Evolutionary conservation across 2,329 filamentous ascomycete species (phyloP).

Genomic region (Ilyonectria destructans): DNA sequence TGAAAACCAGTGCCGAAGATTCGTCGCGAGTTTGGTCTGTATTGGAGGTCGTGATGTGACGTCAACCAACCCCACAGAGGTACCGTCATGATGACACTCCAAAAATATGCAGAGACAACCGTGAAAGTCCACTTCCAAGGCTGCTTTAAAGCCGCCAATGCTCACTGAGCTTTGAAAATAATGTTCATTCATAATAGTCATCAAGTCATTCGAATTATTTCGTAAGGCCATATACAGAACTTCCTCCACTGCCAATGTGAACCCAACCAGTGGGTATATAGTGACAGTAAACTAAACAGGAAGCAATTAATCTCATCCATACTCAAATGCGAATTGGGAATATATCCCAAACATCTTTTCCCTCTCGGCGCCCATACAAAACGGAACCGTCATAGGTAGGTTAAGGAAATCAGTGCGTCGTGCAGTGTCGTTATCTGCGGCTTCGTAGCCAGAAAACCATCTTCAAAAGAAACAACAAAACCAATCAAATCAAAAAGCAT

Average conservation of each 20-base stretch:
- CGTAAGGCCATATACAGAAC: constrained; percentile 42
- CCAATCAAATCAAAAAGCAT: background rate
- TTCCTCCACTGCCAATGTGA: constrained; percentile 17
- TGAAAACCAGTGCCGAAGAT: background rate
- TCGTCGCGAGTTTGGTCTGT: background rate
- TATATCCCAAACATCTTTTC: constrained; percentile 26
- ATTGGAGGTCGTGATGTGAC: constrained; percentile 35
- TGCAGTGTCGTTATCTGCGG: constrained; percentile 34
- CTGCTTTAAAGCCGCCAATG: background rate
- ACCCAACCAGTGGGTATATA: constrained; percentile 31
- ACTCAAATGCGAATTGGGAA: constrained; percentile 12
- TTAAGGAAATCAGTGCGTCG: constrained; percentile 35
- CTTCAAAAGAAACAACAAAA: constrained; percentile 12
- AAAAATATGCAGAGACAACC: constrained; percentile 10
- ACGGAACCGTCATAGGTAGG: constrained; percentile 2
- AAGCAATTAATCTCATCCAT: constrained; percentile 21
- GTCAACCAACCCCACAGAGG: constrained; percentile 39
- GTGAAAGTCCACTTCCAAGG: background rate
- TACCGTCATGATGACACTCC: constrained; percentile 24
- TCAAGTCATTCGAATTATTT: constrained; percentile 44
- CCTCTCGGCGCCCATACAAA: constrained; percentile 25
- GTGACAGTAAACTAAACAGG: constrained; percentile 16
- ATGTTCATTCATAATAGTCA: constrained; percentile 40
- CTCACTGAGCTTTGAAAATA: background rate
- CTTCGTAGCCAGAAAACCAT: constrained; percentile 16